Evolutionary conservation across 805 yeast genomes (phyloP).

Genomic region (Candida anglica): DNA sequence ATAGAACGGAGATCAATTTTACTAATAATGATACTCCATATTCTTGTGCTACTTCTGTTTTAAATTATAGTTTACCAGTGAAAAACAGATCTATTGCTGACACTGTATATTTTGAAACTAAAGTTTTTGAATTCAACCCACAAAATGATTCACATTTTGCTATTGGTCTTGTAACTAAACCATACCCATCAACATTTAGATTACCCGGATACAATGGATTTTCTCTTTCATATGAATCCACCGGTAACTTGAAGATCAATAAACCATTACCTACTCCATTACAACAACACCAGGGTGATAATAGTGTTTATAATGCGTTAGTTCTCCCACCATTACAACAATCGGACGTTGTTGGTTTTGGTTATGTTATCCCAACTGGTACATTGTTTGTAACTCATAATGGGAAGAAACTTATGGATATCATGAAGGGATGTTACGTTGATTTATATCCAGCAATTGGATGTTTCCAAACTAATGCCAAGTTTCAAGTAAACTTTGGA

Average conservation of each 20-base stretch:
- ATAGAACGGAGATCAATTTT: conserved; percentile 34
- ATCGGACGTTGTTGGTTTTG: conserved; percentile 55
- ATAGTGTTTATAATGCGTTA: conserved; percentile 39
- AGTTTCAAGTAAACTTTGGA: conserved; percentile 40
- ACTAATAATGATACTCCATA: conserved; percentile 34
- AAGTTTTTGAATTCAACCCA: conserved; percentile 29
- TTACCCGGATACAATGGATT: conserved; percentile 71
- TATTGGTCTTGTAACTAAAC: conserved; percentile 66
- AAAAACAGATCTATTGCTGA: conserved; percentile 29
- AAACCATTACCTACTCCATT: conserved; percentile 53
- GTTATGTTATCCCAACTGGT: conserved; percentile 46
- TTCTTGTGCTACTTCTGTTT: conserved; percentile 35
- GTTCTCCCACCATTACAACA: conserved; percentile 49
- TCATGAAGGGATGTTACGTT: conserved; percentile 43
- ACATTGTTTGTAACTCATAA: conserved; percentile 52
- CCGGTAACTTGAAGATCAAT: conserved; percentile 65
- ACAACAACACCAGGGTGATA: conserved; percentile 39
- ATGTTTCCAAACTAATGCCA: conserved; percentile 40
- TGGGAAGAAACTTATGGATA: conserved; percentile 51
- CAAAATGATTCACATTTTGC: conserved; percentile 40
- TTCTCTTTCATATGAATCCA: conserved; percentile 69
- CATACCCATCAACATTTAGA: conserved; percentile 65
- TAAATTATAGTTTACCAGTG: conserved; percentile 37
- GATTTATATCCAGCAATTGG: conserved; percentile 56
- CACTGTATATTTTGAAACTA: conserved; percentile 60